phyloP scores from a whole-genome alignment of 1,139 yeast species.

The Pichia terricola region DNA sequence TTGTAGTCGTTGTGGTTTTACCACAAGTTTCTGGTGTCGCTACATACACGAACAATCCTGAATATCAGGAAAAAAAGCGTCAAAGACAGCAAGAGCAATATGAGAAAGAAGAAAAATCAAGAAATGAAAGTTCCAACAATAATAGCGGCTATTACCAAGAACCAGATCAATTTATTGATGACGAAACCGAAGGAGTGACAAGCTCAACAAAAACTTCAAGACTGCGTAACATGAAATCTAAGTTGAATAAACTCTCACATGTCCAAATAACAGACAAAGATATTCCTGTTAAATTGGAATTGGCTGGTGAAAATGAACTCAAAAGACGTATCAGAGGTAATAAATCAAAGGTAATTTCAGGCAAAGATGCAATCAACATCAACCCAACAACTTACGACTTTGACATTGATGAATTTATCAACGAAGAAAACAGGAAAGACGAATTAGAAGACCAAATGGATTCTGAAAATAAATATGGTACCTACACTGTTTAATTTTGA shows the following conservation, averaged over 20 bases:
- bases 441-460: conserved; percentile 5
- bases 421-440: conserved; percentile 31
- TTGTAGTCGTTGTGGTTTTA: conserved; percentile 24
- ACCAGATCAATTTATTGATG: not conserved
- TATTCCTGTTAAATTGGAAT: conserved; percentile 27
- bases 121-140: not conserved
- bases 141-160: not conserved
- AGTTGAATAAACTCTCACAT: conserved; percentile 4
- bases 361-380: conserved; percentile 11
- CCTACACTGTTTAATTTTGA: not conserved
- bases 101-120: conserved; percentile 4
- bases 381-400: conserved; percentile 34
- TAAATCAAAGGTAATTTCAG: not conserved
- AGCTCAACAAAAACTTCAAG: not conserved
- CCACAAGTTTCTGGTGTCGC: conserved; percentile 31
- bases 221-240: conserved; percentile 1
- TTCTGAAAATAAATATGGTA: conserved; percentile 3
- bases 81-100: conserved; percentile 3
- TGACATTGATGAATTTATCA: conserved; percentile 38
- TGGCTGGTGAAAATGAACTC: conserved; percentile 15
- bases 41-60: conserved; percentile 24
- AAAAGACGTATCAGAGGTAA: conserved; percentile 14
- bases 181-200: not conserved
- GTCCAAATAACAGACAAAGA: conserved; percentile 24
- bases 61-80: conserved; percentile 14